Conservation (phyloP, 768 basidiomycete genomes). For the Agrocybe praecox region DNA sequence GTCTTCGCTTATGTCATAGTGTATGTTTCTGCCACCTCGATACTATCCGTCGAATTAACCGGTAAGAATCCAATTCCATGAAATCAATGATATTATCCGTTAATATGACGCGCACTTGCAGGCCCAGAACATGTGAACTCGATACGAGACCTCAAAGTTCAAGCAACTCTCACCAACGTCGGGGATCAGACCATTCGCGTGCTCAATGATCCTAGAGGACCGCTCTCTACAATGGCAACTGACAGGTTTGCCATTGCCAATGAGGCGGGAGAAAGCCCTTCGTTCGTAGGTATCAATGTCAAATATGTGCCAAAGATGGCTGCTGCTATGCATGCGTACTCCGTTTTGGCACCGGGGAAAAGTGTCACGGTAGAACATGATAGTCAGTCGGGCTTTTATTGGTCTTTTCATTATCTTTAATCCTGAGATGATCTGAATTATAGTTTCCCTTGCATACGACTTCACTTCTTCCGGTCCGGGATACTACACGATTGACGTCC, state of each 20-base stretch:
- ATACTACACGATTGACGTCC: not conserved
- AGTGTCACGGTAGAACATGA: not conserved
- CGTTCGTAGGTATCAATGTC: not conserved
- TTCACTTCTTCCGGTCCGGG: not conserved
- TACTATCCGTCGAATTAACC: slow-evolving; percentile 1
- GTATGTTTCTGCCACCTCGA: slow-evolving; percentile 1
- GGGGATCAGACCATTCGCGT: no score
- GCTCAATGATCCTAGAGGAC: no score
- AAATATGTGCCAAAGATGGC: not conserved
- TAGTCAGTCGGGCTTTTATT: not conserved
- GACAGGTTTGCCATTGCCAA: not conserved
- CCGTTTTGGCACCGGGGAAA: not conserved
- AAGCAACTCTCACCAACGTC: no score
- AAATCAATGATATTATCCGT: no score
- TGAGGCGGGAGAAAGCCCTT: not conserved
- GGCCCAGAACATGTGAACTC: no score
- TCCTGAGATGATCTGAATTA: not conserved
- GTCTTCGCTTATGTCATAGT: no score
- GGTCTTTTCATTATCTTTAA: not conserved
- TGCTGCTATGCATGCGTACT: not conserved
- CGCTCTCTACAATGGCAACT: no score
- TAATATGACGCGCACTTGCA: not conserved
- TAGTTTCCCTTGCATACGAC: not conserved
- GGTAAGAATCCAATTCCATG: not conserved
- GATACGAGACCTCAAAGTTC: no score